Percentiles rank a stretch among this genome's conserved stretches.
These are phyloP conservation scores for Dacryopinax primogenitus DNA, from an alignment of 768 basidiomycete species.

Conservation along the genomic window DNA sequence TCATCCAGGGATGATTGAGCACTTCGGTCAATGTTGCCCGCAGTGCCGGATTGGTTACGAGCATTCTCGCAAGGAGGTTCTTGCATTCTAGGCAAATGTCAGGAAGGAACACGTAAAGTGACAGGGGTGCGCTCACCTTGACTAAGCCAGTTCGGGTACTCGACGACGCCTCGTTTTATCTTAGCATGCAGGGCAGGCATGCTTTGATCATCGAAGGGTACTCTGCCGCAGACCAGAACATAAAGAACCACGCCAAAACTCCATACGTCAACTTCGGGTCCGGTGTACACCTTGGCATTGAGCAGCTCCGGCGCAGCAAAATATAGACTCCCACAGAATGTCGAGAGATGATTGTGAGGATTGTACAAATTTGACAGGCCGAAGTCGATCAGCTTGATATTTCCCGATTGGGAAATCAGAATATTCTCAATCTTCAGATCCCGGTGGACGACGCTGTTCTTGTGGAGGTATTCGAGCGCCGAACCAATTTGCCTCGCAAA, in stretches of 20 bases:
- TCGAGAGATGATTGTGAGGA: constrained; percentile 66
- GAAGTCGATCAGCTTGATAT: constrained; percentile 99
- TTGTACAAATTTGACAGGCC: constrained; percentile 93
- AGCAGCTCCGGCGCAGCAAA: constrained; percentile 97
- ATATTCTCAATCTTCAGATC: constrained; percentile 99
- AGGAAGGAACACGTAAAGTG: not conserved
- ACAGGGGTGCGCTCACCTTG: constrained; percentile 46
- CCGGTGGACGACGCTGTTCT: constrained; percentile 94
- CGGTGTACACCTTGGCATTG: constrained; percentile 91
- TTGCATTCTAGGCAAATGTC: constrained; percentile 64
- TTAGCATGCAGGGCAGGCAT: constrained; percentile 99
- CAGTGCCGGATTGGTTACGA: constrained; percentile 80
- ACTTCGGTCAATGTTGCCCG: constrained; percentile 79
- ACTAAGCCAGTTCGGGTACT: constrained; percentile 94
- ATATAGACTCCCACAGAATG: constrained; percentile 95
- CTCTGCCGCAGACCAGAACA: constrained; percentile 94
- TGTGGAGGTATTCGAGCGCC: constrained; percentile 92
- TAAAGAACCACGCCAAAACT: constrained; percentile 97
- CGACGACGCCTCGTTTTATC: constrained; percentile 93
- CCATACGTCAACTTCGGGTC: constrained; percentile 98
- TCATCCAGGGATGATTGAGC: constrained; percentile 83
- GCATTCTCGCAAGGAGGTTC: constrained; percentile 82
- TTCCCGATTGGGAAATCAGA: constrained; percentile 93
- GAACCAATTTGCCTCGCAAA: constrained; percentile 96
- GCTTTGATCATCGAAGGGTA: constrained; percentile 97